These are phyloP conservation scores for Monosporascus sp. DNA, from an alignment of 2,329 filamentous ascomycete species.

Conservation along the genomic window DNA sequence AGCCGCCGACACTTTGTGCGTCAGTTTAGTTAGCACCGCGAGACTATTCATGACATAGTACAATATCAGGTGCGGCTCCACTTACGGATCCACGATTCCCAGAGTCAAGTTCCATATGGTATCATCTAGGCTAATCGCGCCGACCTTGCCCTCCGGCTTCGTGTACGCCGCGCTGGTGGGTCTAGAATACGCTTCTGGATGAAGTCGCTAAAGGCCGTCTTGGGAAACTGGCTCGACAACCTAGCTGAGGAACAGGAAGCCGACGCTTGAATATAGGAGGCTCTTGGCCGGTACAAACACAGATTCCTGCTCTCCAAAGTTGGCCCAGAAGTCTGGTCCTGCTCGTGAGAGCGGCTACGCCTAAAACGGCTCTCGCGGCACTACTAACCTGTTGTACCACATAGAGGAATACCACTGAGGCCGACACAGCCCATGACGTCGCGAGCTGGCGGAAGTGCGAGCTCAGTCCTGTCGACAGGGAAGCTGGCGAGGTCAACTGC, in stretches of 20 bases:
- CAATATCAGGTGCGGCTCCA: not conserved
- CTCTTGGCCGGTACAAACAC: slow-evolving; percentile 37
- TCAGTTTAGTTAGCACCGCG: not conserved
- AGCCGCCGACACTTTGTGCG: slow-evolving; percentile 28
- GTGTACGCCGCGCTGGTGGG: slow-evolving; percentile 32
- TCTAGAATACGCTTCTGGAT: slow-evolving; percentile 36
- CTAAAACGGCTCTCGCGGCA: not conserved
- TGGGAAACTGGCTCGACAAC: slow-evolving; percentile 39
- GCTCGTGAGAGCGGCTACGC: slow-evolving; percentile 1
- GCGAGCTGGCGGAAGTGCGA: slow-evolving; percentile 28
- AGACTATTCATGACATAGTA: not conserved
- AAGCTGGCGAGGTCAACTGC: slow-evolving; percentile 28
- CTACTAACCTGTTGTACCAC: slow-evolving; percentile 23
- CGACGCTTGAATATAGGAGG: slow-evolving; percentile 46
- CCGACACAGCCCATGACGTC: slow-evolving; percentile 29
- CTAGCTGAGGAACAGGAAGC: slow-evolving; percentile 38
- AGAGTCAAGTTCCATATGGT: slow-evolving; percentile 28
- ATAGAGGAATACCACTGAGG: slow-evolving; percentile 26
- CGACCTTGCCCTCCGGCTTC: slow-evolving; percentile 24
- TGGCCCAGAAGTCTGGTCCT: slow-evolving; percentile 18
- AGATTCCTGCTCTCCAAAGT: slow-evolving; percentile 29
- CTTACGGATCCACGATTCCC: slow-evolving; percentile 31
- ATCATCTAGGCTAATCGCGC: slow-evolving; percentile 32
- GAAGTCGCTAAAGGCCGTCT: slow-evolving; percentile 33
- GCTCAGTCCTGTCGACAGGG: slow-evolving; percentile 20